Base-by-base conservation (phyloP, 352 stramenopile genomes). In the Pythium monospermum region DNA sequence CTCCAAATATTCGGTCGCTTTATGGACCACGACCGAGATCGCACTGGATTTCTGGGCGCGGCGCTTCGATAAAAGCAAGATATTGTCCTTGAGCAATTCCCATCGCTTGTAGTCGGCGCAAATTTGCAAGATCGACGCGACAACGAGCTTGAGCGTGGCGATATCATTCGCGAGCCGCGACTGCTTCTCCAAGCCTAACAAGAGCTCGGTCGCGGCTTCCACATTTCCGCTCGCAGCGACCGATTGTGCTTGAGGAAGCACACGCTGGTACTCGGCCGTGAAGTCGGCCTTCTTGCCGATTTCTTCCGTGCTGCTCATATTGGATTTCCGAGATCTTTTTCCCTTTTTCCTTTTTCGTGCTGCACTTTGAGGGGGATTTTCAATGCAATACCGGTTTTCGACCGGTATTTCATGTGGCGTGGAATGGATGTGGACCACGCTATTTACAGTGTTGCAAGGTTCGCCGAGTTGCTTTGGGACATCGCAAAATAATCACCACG, bases 131-230 rank as follows among this genome's bases (percentile, higher is more conserved):
- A 96, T 68, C 8, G 82, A 61, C 12, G 71, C 69, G 44, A 94
- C 79, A 22, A 93, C 65, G 53, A 73, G 61, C 64, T 94, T 94
- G 22, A 96, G 78, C 66, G 85, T 96, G 13, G 73, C 59, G 63
- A 94, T 77, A 68, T 92, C 82, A 53, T 89, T 92, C n/a, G 79
- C 72, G 19, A 91, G 64, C 6, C 80, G 79, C 49, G 76, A 68
- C 64, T 85, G 71, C 67, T 94, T 93, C 68, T 95, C 83, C 47
- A 97, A 54, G 18, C 68, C 74, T 49, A 97, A 64, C 38, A 97
- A 66, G 37, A 90, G 58, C 59, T 95, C 83, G 33, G 87, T 76
- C 5, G 69, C 88, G 7, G 82, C 84, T 41, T 83, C 80, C 31
- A 97, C 78, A 30, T 95, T 83, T 21, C 87, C 88, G 31, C 63